These are phyloP conservation scores for Chlamydomonas asymmetrica DNA, from an alignment of 139 green algal genomes.

Conservation along the genomic window DNA sequence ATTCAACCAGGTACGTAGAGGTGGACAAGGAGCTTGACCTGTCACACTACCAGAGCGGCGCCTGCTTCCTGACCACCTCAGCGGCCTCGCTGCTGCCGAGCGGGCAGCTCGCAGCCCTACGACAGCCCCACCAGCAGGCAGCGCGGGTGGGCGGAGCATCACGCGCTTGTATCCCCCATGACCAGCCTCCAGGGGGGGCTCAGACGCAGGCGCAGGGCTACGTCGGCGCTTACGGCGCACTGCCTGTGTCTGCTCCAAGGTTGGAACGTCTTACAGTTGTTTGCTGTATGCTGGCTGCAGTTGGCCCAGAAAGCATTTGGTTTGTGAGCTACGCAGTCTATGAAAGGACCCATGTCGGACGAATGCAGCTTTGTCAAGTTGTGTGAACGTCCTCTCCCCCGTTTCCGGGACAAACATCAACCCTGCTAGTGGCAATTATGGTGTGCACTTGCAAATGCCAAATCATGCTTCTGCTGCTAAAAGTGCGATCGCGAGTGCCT, in stretches of 20 bases:
- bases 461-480: no score
- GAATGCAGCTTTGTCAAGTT: background rate
- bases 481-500: no score
- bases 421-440: background rate
- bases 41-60: constrained; percentile 45
- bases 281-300: background rate
- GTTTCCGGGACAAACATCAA: background rate
- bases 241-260: background rate
- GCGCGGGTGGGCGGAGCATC: background rate
- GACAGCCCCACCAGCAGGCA: constrained; percentile 1
- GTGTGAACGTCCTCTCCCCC: background rate
- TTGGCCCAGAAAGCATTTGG: background rate
- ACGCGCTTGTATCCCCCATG: background rate
- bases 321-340: background rate
- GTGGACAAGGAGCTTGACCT: constrained; percentile 43
- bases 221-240: no score
- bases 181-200: background rate
- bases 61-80: background rate
- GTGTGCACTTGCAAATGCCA: no score
- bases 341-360: background rate
- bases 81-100: background rate
- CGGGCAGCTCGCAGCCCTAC: background rate
- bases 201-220: no score
- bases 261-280: background rate
- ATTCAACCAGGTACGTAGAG: constrained; percentile 68